Conservation (phyloP, 2,329 filamentous ascomycete genomes). For the Xylaria sp. region DNA sequence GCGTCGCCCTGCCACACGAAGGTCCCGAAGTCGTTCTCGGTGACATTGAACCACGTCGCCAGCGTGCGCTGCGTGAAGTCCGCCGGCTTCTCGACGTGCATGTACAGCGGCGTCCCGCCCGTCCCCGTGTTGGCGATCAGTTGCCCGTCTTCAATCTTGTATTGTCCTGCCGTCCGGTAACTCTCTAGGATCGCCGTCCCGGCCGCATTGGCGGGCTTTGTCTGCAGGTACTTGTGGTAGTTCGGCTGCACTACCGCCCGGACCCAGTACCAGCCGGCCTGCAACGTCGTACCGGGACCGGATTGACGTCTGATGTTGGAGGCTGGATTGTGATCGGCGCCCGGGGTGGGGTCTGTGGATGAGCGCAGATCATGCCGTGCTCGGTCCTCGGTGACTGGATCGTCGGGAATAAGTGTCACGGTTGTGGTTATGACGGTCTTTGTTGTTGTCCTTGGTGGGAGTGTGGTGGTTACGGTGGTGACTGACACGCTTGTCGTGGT, state of each 20-base stretch:
- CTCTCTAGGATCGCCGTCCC: constrained; percentile 59
- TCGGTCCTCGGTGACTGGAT: constrained; percentile 24
- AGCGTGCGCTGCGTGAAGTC: constrained; percentile 60
- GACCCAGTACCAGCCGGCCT: constrained; percentile 65
- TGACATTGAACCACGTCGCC: constrained; percentile 60
- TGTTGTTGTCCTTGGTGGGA: constrained; percentile 20
- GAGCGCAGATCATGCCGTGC: constrained; percentile 9
- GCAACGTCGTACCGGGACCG: constrained; percentile 52
- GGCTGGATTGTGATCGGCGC: not conserved
- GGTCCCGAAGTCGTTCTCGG: constrained; percentile 63
- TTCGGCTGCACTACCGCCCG: constrained; percentile 67
- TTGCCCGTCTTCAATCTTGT: constrained; percentile 64
- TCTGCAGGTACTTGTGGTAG: constrained; percentile 66
- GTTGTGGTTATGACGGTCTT: constrained; percentile 10
- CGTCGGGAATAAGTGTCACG: constrained; percentile 24
- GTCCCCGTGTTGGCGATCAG: constrained; percentile 58
- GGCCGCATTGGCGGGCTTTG: constrained; percentile 54
- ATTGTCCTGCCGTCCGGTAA: constrained; percentile 63
- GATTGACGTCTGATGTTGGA: constrained; percentile 26
- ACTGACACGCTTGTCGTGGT: constrained; percentile 3
- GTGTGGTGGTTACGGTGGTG: constrained; percentile 25
- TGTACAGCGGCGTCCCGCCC: constrained; percentile 53
- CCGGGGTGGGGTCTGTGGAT: not conserved
- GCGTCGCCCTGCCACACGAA: constrained; percentile 69
- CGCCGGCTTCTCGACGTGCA: constrained; percentile 58